Conservation (phyloP, 495 filamentous ascomycete genomes). For the Diplogelasinospora grovesii region DNA sequence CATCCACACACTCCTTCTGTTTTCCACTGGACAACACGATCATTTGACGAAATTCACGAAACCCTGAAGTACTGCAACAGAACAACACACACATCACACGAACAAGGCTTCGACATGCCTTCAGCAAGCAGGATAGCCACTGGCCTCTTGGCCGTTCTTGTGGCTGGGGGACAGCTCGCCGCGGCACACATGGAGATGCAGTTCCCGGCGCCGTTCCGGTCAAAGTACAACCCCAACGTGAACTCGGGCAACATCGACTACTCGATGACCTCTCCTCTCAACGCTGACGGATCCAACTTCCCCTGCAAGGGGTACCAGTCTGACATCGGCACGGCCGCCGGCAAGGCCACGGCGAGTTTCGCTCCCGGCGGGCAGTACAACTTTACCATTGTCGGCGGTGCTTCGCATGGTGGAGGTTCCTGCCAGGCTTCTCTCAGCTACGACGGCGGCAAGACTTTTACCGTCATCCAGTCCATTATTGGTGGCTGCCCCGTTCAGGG, state of each 20-base stretch:
- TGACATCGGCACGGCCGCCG: conserved; percentile 42
- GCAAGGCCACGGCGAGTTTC: conserved; percentile 42
- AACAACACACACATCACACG: neutral
- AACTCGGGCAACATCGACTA: conserved; percentile 39
- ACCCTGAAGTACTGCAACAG: neutral
- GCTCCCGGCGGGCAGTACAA: conserved; percentile 50
- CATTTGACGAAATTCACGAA: too few species aligned
- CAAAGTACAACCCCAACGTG: conserved; percentile 45
- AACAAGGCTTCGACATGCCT: neutral
- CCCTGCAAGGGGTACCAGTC: conserved; percentile 64
- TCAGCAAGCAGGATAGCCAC: conserved; percentile 21
- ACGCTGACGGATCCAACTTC: conserved; percentile 41
- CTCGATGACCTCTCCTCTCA: conserved; percentile 53
- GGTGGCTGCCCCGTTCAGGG: conserved; percentile 53
- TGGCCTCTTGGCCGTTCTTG: conserved; percentile 21
- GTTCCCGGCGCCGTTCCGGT: conserved; percentile 48
- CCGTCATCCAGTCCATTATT: conserved; percentile 58
- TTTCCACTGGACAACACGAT: conserved; percentile 2
- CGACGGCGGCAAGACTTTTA: conserved; percentile 55
- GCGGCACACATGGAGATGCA: conserved; percentile 56
- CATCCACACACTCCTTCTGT: conserved; percentile 9
- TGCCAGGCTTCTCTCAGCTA: conserved; percentile 61
- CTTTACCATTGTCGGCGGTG: conserved; percentile 51
- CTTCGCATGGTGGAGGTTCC: conserved; percentile 55
- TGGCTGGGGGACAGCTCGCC: conserved; percentile 29